Base-by-base conservation (phyloP, 108 stramenopile species). In the Pseudonitzschia multiseries region DNA sequence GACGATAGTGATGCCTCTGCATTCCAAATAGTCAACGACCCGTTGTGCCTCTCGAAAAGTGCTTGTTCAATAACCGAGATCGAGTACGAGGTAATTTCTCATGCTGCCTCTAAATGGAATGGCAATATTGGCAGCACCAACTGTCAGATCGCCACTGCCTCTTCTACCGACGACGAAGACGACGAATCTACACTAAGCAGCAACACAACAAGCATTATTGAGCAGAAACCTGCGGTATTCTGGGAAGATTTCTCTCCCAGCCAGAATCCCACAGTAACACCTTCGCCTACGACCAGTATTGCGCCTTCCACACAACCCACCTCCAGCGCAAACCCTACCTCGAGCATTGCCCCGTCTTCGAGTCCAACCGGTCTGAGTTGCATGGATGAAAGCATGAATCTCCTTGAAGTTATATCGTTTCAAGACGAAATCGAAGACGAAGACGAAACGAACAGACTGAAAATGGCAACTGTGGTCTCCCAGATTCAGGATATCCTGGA, bases 241-340 rank as follows among this genome's bases (percentile, higher is more conserved):
- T 48, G 46, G 46, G 46, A 48, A 18, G 46, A 48, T 48, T 48
- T 48, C 46, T 48, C 46, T 48, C 46, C 46, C 46, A 48, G 46
- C 46, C 46, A 48, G 54, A 56, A 24, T 56, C 54, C 54, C 54
- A 56, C 54, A 10, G 22, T 3, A 20, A 26, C 54, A 8, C 2
- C 54, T 3, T 22, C 54, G 9, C 54, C 54, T 22, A 56, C 54
- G 5, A 26, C 20, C 24, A 56, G 54, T 22, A 9, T 26, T 10
- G 54, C 54, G 9, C 54, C 54, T 3, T 26, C 54, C 24, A 20
- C 4, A 4, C 2, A 10, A 26, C 54, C 54, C 26, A 24, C 54
- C n/a, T 2, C 26, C 26, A 26, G 24, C 10, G 9, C 54, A 10
- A 10, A 13, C 20, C 54, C 54, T 3, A 24, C 54, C 24, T 9